Base-by-base conservation (phyloP, 805 yeast genomes). In the Ogataea thermomethanolica region DNA sequence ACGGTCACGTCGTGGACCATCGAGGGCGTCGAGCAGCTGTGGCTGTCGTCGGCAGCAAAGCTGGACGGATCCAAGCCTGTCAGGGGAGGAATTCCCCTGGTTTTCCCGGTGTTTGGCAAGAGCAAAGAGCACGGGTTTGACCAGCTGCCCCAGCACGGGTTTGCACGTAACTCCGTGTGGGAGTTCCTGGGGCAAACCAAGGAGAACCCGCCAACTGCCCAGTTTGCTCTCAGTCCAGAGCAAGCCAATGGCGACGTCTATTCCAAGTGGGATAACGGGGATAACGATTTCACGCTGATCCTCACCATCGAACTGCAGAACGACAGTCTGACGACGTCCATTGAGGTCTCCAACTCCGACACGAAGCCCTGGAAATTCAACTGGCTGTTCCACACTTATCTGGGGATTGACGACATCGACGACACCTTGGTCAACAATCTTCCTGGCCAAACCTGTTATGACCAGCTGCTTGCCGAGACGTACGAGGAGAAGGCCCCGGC, bases 21-120 rank as follows among this genome's bases (percentile, higher is more conserved):
- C 25, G 66, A 73, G 15, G 86, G 84, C 24, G 62, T 69, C 37
- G 97, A 93, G 62, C 90, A 86, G 65, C 71, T 93, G 42, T 93
- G 96, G 95, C 67, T 83, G 23, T 76, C 83, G 7, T 61, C 69
- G 8, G 91, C 76, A 27, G 95, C 98, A 33, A 79, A 80, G 54
- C 66, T 91, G 45, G 98, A 93, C 57, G 98, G 98, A 8, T 67
- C 91, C 32, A 85, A 84, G 58, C 95, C 99, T 1, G 97, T 93
- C 13, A 78, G 99, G 61, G 99, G 99, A 49, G 99, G 99, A 37
- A 86, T 93, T 38, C 99, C 99, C 9, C 69, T 93, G 17, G 98
- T 91, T 7, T 93, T 93, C 73, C 99, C 99, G 2, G 86, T 83
- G 1, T 85, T 85, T 55, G 98, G 99, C 44, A 89, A 80, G 49